phyloP scores from a whole-genome alignment of 1,284 basidiomycete species.

The Austroboletus rostrupii region DNA sequence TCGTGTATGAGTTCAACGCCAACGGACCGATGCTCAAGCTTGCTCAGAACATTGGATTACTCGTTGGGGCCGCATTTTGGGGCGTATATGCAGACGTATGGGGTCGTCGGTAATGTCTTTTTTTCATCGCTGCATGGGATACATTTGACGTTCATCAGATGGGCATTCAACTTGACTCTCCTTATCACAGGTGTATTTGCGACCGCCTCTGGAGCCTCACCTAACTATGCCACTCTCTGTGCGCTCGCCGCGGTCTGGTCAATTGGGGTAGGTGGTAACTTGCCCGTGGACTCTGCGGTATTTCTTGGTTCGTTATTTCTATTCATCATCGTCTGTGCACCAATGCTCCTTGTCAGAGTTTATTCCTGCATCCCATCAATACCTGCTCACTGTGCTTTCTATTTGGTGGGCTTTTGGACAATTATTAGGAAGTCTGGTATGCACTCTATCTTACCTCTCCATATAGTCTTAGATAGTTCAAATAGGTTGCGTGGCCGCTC shows the following conservation, averaged over 20 bases:
- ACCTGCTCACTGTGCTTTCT: constrained; percentile 58
- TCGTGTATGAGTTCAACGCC: constrained; percentile 52
- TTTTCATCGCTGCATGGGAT: not conserved
- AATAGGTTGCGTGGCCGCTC: constrained; percentile 62
- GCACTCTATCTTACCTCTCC: constrained; percentile 7
- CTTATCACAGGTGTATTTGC: constrained; percentile 70
- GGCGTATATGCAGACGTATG: constrained; percentile 58
- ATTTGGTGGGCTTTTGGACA: constrained; percentile 67
- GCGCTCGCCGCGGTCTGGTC: constrained; percentile 55
- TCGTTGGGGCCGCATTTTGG: constrained; percentile 67
- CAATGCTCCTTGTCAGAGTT: constrained; percentile 39
- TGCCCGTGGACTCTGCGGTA: constrained; percentile 77
- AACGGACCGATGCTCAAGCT: constrained; percentile 52
- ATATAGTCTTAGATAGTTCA: not conserved
- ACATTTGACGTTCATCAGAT: constrained; percentile 33
- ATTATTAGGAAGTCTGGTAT: constrained; percentile 53
- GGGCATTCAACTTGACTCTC: constrained; percentile 74
- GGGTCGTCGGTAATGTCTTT: constrained; percentile 45
- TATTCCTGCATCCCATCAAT: constrained; percentile 58
- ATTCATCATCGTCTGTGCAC: not conserved
- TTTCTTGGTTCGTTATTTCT: constrained; percentile 56
- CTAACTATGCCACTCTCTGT: constrained; percentile 49
- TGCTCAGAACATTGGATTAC: constrained; percentile 54
- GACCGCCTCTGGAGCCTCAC: constrained; percentile 54
- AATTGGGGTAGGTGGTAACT: constrained; percentile 67